Conservation (phyloP, 2,329 filamentous ascomycete genomes). For the Camptophora hylomeconis region DNA sequence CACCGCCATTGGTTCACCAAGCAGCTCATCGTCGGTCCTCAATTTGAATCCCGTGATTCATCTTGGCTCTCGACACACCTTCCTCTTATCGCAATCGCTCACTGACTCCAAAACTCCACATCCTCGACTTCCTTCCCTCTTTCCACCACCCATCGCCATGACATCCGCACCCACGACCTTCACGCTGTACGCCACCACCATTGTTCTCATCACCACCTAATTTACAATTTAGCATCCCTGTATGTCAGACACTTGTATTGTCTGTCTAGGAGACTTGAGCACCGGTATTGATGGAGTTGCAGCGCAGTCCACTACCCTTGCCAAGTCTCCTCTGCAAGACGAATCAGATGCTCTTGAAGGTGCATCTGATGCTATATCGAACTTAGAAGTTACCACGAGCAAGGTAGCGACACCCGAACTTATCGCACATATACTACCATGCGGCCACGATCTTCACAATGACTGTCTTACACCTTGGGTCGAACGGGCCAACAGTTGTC, state of each 20-base stretch:
- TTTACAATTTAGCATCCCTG: constrained; percentile 21
- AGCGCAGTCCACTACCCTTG: constrained; percentile 28
- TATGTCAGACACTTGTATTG: constrained; percentile 56
- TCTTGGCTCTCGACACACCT: too few relatives aligned
- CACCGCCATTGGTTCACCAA: too few relatives aligned
- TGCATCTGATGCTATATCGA: constrained; percentile 16
- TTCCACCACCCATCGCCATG: constrained; percentile 5
- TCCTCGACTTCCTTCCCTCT: too few relatives aligned
- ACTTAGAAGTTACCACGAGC: constrained; percentile 12
- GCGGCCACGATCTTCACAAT: constrained; percentile 86
- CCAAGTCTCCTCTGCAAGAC: constrained; percentile 23
- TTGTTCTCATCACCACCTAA: constrained; percentile 19
- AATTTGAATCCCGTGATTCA: too few relatives aligned
- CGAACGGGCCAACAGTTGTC: constrained; percentile 92
- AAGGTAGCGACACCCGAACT: constrained; percentile 21
- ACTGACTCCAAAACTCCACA: too few relatives aligned
- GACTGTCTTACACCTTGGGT: constrained; percentile 89
- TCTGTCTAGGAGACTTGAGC: constrained; percentile 58
- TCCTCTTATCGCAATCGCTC: too few relatives aligned
- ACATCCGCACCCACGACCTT: constrained; percentile 9
- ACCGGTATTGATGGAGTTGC: constrained; percentile 40
- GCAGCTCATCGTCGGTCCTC: too few relatives aligned
- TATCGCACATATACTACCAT: constrained; percentile 55
- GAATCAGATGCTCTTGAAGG: constrained; percentile 9
- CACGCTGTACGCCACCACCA: constrained; percentile 19